Evolutionary conservation across 345 rosid genomes (phyloP).

Genomic region (Psidium guajava): DNA sequence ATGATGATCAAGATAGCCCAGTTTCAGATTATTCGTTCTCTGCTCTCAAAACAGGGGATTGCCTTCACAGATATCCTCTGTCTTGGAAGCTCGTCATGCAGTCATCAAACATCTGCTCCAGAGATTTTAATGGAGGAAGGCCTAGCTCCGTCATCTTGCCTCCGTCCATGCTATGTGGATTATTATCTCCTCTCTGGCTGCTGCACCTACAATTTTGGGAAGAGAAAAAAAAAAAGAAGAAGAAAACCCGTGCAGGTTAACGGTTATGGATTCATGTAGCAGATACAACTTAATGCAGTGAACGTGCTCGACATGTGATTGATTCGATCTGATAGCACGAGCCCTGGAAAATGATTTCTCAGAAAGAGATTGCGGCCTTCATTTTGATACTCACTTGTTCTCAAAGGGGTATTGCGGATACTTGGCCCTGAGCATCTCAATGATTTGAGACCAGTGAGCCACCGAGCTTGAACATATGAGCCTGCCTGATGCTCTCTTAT

Average conservation of each 20-base stretch:
- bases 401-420: slow-evolving; percentile 60
- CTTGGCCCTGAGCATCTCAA: slow-evolving; percentile 49
- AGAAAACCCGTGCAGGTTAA: not conserved
- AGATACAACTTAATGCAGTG: not conserved
- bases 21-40: not conserved
- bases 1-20: not conserved
- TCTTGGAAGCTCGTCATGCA: slow-evolving; percentile 67
- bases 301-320: not conserved
- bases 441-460: slow-evolving; percentile 64
- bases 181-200: slow-evolving; percentile 51
- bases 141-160: slow-evolving; percentile 49
- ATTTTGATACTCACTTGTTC: slow-evolving; percentile 26
- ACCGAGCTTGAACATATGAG: slow-evolving; percentile 62
- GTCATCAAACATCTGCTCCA: slow-evolving; percentile 70
- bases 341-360: not conserved
- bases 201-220: slow-evolving; percentile 28
- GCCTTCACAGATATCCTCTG: slow-evolving; percentile 40
- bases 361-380: not conserved
- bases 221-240: not conserved
- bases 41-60: not conserved
- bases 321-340: not conserved
- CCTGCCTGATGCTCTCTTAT: slow-evolving; percentile 54
- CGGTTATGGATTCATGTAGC: not conserved
- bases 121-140: slow-evolving; percentile 37
- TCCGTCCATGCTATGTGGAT: slow-evolving; percentile 60